Base-by-base conservation (phyloP, 2,329 filamentous ascomycete species). In the Lecanicillium sp. region DNA sequence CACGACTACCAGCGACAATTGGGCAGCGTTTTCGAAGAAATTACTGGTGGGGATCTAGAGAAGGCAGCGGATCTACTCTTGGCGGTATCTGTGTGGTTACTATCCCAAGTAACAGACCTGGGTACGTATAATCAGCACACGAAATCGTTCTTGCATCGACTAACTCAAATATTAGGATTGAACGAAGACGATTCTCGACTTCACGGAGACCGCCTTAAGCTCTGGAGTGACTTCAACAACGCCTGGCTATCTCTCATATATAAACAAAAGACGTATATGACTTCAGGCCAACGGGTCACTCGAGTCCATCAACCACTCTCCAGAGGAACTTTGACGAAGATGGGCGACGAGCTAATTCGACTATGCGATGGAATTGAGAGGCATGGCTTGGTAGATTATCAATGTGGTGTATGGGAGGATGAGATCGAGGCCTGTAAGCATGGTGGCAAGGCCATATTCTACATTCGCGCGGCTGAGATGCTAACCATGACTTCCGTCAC, bases 391-490 rank as follows among this genome's bases (percentile, higher is more conserved):
- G 87, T 98, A 10, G 92, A 98, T 64, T 98, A 97, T 58, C 84
- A 97, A 54, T 94, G 95, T 66, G 92, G 92, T 8, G 86, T 97
- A 18, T 94, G 87, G 77, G 92, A 97, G 62, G 89, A 97, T 56
- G 80, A 86, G 55, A 96, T 97, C 50, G 77, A 92, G 50, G 75
- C 77, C 42, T 74, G 89, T 95, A 69, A 63, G 85, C 72, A 17
- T 27, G 5, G 17, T 36, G 20, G 20, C 27, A 17, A 13, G 29
- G 28, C 49, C 14, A n/a, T 7, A n/a, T n/a, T n/a, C n/a, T n/a
- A n/a, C n/a, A n/a, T n/a, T n/a, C n/a, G n/a, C n/a, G n/a, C n/a
- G n/a, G n/a, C 11, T 25, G 22, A 6, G 22, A 11, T 25, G 22
- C 6, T 25, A 7, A 7, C 11, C 6, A 6, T 25, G 22, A 25